A percentile compares a stretch with the other conserved stretches of the same genome.
Conservation (phyloP, 2,329 filamentous ascomycete species). For the Alternaria triticina region DNA sequence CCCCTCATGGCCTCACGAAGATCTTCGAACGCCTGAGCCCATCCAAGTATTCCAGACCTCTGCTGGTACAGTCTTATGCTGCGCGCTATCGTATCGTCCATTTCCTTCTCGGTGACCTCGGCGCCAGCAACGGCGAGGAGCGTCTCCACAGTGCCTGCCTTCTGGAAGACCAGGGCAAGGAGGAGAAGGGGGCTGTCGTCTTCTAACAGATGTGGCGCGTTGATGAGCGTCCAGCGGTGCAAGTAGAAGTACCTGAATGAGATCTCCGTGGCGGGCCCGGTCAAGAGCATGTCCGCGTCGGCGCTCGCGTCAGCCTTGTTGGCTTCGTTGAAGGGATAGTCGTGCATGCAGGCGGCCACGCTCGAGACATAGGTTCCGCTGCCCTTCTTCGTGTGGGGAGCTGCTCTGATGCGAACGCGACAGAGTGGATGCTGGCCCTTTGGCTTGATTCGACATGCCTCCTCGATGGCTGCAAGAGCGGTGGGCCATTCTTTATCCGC, state of each 20-base stretch:
- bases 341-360: background rate
- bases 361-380: background rate
- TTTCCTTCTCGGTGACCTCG: background rate
- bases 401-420: background rate
- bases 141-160: background rate
- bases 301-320: background rate
- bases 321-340: background rate
- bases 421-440: background rate
- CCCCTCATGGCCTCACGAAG: background rate
- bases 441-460: background rate
- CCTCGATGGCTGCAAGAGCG: background rate
- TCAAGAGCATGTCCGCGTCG: background rate
- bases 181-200: background rate
- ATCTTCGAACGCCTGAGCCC: background rate
- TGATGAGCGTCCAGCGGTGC: background rate
- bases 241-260: background rate
- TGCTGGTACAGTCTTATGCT: background rate
- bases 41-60: background rate
- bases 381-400: background rate
- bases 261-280: background rate
- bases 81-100: background rate
- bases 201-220: background rate
- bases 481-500: background rate
- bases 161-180: background rate
- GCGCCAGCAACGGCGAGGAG: background rate